Percentiles rank a stretch among this genome's conserved stretches.
Conservation (phyloP, 371 early-diverging fungal genomes). For the Haplosporangium sp. region DNA sequence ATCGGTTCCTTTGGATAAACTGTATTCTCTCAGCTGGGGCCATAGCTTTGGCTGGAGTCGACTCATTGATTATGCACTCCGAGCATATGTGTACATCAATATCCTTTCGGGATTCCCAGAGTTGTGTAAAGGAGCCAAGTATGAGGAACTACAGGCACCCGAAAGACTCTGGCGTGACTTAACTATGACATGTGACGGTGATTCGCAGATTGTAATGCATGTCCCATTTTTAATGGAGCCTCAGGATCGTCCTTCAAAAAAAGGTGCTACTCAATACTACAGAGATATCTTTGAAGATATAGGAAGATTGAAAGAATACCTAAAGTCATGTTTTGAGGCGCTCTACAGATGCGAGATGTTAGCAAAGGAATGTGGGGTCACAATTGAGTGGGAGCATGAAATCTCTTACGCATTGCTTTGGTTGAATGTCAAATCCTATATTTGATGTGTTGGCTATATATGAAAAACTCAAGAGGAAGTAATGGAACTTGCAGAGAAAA, state of each 20-base stretch:
- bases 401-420: not conserved
- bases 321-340: constrained; percentile 29
- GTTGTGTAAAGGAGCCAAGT: constrained; percentile 16
- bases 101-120: constrained; percentile 26
- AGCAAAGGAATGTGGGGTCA: constrained; percentile 18
- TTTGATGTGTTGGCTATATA: too few species aligned
- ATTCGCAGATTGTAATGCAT: constrained; percentile 17
- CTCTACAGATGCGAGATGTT: constrained; percentile 31
- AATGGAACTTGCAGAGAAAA: too few species aligned
- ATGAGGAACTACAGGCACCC: not conserved
- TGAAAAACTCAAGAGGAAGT: too few species aligned
- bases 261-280: not conserved
- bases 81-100: constrained; percentile 20
- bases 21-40: not conserved
- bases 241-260: constrained; percentile 1
- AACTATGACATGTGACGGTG: constrained; percentile 13
- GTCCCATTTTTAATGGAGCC: constrained; percentile 2
- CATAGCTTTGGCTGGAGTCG: constrained; percentile 12
- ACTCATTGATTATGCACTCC: constrained; percentile 12
- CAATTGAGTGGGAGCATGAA: not conserved
- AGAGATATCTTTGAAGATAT: constrained; percentile 27
- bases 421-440: not conserved
- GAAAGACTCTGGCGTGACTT: not conserved
- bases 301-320: constrained; percentile 22
- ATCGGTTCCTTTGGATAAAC: constrained; percentile 7